Conservation (phyloP, 768 basidiomycete species). For the Omphalotus guepiniiformis region DNA sequence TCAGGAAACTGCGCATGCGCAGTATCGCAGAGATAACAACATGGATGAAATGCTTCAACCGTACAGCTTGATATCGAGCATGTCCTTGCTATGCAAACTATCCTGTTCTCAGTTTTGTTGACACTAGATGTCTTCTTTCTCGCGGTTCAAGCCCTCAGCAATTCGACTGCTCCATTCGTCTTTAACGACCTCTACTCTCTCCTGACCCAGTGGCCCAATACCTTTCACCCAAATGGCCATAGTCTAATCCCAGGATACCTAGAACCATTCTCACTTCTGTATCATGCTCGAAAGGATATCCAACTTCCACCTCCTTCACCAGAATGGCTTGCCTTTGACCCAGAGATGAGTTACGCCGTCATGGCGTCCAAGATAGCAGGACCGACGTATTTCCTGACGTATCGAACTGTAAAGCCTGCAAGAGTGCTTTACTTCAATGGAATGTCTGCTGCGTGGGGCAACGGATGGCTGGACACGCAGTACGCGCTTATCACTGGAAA, state of each 20-base stretch:
- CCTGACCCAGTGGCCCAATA: slow-evolving; percentile 16
- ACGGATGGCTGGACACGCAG: slow-evolving; percentile 22
- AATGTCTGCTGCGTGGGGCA: slow-evolving; percentile 14
- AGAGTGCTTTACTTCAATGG: slow-evolving; percentile 18
- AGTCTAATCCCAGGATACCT: slow-evolving; percentile 17
- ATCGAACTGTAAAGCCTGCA: slow-evolving; percentile 15
- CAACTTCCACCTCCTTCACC: slow-evolving; percentile 15
- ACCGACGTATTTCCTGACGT: slow-evolving; percentile 17
- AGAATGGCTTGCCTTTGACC: slow-evolving; percentile 24
- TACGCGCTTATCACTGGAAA: slow-evolving; percentile 19
- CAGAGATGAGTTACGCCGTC: slow-evolving; percentile 21
- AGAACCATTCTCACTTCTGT: slow-evolving; percentile 17
- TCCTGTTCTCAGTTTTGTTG: background rate
- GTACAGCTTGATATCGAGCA: no score
- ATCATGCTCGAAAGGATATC: slow-evolving; percentile 19
- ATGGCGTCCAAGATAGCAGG: slow-evolving; percentile 14
- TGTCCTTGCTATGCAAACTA: no score
- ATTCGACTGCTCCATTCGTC: slow-evolving; percentile 14
- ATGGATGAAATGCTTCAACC: no score
- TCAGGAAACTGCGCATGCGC: no score
- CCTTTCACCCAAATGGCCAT: slow-evolving; percentile 16
- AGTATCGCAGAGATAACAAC: no score
- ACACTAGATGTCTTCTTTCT: background rate
- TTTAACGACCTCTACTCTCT: slow-evolving; percentile 17
- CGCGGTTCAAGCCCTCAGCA: background rate